Conservation (phyloP, 78 protist genomes). For the Tieghemostelium lacteum region DNA sequence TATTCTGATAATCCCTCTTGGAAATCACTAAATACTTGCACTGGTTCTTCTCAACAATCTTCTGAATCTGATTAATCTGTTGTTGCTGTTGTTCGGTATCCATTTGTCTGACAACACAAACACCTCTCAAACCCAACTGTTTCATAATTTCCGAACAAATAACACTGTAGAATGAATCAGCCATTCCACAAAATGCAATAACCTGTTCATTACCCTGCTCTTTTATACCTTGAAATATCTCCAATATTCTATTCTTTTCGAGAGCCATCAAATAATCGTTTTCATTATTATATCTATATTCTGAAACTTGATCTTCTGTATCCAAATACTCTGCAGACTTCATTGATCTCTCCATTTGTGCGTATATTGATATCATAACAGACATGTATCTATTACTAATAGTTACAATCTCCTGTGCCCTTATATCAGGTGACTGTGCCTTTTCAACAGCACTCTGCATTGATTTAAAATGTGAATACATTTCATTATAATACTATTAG, state of each 20-base stretch:
- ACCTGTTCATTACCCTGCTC: neutral
- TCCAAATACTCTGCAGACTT: conserved; percentile 34
- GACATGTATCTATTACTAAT: conserved; percentile 43
- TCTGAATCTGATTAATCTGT: neutral
- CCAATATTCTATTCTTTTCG: conserved; percentile 25
- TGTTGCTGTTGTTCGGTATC: neutral
- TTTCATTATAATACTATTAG: conserved; percentile 55
- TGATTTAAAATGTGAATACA: conserved; percentile 41
- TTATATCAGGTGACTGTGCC: conserved; percentile 21
- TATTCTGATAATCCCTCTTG: conserved; percentile 9
- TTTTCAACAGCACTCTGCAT: conserved; percentile 5
- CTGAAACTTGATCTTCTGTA: conserved; percentile 17
- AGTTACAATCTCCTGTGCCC: conserved; percentile 40
- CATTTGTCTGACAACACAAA: conserved; percentile 34
- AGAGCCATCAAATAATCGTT: neutral
- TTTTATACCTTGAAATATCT: conserved; percentile 7
- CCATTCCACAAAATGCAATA: conserved; percentile 44
- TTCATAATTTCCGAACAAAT: conserved; percentile 37
- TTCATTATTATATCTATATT: neutral
- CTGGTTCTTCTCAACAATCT: neutral
- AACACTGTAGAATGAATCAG: conserved; percentile 28
- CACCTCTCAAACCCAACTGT: conserved; percentile 14
- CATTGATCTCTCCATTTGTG: conserved; percentile 20
- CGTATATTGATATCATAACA: conserved; percentile 19
- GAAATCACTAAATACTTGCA: neutral